phyloP scores from a whole-genome alignment of 768 basidiomycete genomes.

The Suillus variegatus region DNA sequence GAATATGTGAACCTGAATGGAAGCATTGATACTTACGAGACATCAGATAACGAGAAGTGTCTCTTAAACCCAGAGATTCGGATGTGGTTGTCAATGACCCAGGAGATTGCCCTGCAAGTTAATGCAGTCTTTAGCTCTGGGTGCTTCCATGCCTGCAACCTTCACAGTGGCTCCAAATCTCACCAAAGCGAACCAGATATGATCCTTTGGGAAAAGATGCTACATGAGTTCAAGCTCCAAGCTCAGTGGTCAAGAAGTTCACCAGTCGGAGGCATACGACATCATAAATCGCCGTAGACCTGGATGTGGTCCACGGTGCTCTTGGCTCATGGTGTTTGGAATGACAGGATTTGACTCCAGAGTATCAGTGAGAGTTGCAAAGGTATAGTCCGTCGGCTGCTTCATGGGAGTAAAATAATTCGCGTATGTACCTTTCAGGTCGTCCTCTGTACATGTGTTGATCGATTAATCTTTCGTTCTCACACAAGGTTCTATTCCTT shows the following conservation, averaged over 20 bases:
- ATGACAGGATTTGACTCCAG: background rate
- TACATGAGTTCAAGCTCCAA: conserved; percentile 1
- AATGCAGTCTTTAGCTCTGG: background rate
- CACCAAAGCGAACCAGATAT: conserved; percentile 66
- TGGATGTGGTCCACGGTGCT: conserved; percentile 9
- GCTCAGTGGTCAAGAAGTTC: conserved; percentile 21
- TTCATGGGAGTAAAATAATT: background rate
- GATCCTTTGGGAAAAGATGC: conserved; percentile 44
- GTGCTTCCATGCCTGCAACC: background rate
- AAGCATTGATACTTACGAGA: conserved; percentile 51
- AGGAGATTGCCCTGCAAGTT: conserved; percentile 52
- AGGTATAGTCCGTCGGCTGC: background rate
- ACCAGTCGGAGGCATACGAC: conserved; percentile 82
- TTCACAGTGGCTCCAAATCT: conserved; percentile 18
- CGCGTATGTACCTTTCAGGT: too few relatives aligned
- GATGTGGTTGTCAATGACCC: conserved; percentile 53
- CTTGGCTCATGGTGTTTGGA: background rate
- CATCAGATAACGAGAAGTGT: conserved; percentile 76
- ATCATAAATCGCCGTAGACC: conserved; percentile 24
- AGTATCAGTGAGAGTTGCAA: background rate
- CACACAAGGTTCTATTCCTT: too few relatives aligned
- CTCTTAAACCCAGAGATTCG: conserved; percentile 61
- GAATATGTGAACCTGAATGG: background rate
- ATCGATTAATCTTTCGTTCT: too few relatives aligned
- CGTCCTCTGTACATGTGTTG: too few relatives aligned